Evolutionary conservation across 768 basidiomycete species (phyloP), one percentile per base, ranked within the genome.

Genomic region (Pisolithus marmoratus): DNA sequence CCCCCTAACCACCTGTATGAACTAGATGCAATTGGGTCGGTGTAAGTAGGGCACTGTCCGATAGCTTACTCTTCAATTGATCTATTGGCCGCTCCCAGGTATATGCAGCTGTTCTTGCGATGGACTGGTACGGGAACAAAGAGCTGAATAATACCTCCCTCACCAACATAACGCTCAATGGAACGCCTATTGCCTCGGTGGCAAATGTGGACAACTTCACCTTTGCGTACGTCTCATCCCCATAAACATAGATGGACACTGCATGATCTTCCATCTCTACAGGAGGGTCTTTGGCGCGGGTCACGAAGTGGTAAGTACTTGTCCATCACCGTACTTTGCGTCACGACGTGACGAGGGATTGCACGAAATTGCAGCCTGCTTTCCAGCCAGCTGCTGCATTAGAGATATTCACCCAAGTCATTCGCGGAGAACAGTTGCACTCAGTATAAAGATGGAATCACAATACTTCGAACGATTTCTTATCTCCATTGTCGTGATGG

Each of bases 161-260:
- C 17, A 73, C 57, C 5, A 83, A 84, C 54, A 83, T 85, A 70
- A 83, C 83, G 0, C 74, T 85, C 27, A 49, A 72, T 36, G 80
- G 77, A 2, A 64, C 62, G 4, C 56, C 80, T 0, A 76, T 85
- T 4, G 84, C 81, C 0, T 77, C 81, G 0, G 73, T 84, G 14
- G 76, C 82, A 60, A 84, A 84, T 46, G 78, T 85, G 31, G 81
- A 80, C 54, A 82, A 82, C 52, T 84, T 85, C 59, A 72, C 79
- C 0, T 86, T 85, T 62, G 84, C 82, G 82, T 84, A 52, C 58
- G 82, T 76, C 22, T 14, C 14, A 29, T 8, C 31, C 34, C 22
- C 43, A n/a, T 24, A 14, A 20, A 4, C 5, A 19, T 23, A 0
- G 2, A 29, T n/a, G n/a, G 23, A 11, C 8, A 23, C 3, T 20